A percentile compares a stretch with the other conserved stretches of the same genome.
These are phyloP conservation scores for Knufia petricola DNA, from an alignment of 2,329 filamentous ascomycete genomes.

Conservation along the genomic window DNA sequence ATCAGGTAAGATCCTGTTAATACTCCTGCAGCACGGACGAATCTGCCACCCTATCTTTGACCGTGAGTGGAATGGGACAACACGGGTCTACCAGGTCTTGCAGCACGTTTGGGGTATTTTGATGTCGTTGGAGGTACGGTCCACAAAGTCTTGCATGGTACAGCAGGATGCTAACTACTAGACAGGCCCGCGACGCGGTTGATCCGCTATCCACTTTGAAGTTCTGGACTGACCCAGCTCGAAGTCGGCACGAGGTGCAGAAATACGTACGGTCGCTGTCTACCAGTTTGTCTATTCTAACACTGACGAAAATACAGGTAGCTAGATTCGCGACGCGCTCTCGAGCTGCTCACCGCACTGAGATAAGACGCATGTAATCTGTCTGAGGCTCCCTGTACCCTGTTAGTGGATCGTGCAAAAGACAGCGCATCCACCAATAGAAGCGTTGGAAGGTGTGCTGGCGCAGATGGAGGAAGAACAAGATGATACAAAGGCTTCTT, in stretches of 20 bases:
- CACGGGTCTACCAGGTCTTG: constrained; percentile 4
- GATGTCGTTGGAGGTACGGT: constrained; percentile 7
- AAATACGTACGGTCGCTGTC: neutral
- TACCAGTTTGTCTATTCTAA: too few species aligned
- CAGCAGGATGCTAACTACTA: neutral
- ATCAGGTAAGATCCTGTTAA: neutral
- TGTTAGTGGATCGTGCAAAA: neutral
- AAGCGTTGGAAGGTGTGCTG: neutral
- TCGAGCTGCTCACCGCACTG: neutral
- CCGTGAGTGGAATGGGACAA: constrained; percentile 28
- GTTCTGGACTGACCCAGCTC: constrained; percentile 6
- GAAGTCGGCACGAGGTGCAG: constrained; percentile 1
- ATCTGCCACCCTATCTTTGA: constrained; percentile 15
- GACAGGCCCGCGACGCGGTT: constrained; percentile 4
- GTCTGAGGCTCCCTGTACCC: too few species aligned
- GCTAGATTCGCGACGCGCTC: neutral
- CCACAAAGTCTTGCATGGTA: neutral
- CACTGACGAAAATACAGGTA: neutral
- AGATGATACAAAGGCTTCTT: constrained; percentile 1
- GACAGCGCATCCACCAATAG: neutral
- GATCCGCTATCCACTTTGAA: constrained; percentile 5
- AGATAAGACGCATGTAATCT: too few species aligned
- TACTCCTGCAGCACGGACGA: neutral
- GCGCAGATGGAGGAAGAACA: neutral
- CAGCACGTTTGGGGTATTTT: constrained; percentile 8